Evolutionary conservation across 2,329 filamentous ascomycete species (phyloP).

Genomic region (Botrytis tulipae): DNA sequence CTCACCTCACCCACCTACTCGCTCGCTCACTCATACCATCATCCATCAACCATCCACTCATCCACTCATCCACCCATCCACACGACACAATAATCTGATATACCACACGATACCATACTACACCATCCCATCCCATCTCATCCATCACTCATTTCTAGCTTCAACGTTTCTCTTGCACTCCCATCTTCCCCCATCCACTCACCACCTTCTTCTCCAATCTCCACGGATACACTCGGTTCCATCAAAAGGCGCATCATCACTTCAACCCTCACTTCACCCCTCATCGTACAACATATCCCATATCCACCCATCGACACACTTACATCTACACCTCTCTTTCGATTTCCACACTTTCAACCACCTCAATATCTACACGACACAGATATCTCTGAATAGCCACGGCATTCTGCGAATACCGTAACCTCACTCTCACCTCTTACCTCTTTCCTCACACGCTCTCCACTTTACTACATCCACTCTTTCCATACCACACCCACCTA

Average conservation of each 20-base stretch:
- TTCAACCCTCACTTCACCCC: neutral
- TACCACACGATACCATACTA: too few relatives aligned
- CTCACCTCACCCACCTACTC: neutral
- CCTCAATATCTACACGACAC: neutral
- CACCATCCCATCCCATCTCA: neutral
- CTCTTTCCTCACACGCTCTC: neutral
- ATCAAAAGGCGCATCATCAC: neutral
- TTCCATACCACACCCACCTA: neutral
- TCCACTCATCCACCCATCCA: neutral
- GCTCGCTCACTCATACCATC: neutral
- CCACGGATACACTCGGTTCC: neutral
- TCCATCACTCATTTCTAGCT: neutral
- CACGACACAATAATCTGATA: neutral
- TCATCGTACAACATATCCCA: neutral
- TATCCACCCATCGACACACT: neutral
- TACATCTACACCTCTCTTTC: neutral
- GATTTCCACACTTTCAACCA: constrained; percentile 3
- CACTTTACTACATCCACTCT: constrained; percentile 1
- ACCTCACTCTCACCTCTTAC: too few relatives aligned
- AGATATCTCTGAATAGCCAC: neutral
- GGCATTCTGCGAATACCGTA: neutral
- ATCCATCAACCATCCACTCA: neutral
- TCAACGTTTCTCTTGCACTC: neutral
- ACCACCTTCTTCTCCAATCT: neutral
- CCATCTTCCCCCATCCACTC: neutral